Conservation (phyloP, 73 alveolate genomes). For the Paramecium primaurelia region DNA sequence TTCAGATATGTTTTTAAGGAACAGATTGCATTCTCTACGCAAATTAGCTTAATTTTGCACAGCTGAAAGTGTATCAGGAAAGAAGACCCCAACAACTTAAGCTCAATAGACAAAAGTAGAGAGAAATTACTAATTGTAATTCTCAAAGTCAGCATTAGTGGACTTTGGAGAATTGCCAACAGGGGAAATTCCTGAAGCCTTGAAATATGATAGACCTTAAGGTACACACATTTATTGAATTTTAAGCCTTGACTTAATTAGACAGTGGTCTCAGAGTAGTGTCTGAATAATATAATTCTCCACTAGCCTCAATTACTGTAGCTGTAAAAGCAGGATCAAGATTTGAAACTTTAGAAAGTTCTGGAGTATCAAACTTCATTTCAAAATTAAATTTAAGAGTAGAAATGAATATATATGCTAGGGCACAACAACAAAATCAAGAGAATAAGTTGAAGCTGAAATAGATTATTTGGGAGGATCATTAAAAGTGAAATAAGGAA, state of each 20-base stretch:
- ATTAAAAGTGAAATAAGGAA: slow-evolving; percentile 54
- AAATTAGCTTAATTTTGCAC: slow-evolving; percentile 36
- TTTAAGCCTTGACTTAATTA: slow-evolving; percentile 38
- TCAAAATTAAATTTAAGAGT: slow-evolving; percentile 64
- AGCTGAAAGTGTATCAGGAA: slow-evolving; percentile 29
- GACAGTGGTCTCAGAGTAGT: slow-evolving; percentile 53
- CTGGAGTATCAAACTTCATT: slow-evolving; percentile 75
- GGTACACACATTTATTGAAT: slow-evolving; percentile 45
- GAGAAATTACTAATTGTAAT: slow-evolving; percentile 57
- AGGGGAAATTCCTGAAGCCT: slow-evolving; percentile 89
- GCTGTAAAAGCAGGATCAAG: slow-evolving; percentile 83
- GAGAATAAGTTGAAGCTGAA: slow-evolving; percentile 62
- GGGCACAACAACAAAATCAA: slow-evolving; percentile 77
- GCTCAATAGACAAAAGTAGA: neutral
- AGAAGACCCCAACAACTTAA: neutral
- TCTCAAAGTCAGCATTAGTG: slow-evolving; percentile 74
- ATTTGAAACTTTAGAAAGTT: slow-evolving; percentile 72
- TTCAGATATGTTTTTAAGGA: slow-evolving; percentile 52
- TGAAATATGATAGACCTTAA: slow-evolving; percentile 82
- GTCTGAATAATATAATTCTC: neutral
- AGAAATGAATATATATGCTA: neutral
- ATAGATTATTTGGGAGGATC: slow-evolving; percentile 70
- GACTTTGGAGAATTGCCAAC: slow-evolving; percentile 80
- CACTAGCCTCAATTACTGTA: slow-evolving; percentile 59
- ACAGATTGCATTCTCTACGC: slow-evolving; percentile 20